These are phyloP conservation scores for Solanum peruvianum DNA, from an alignment of 257 asterid genomes.

Conservation along the genomic window DNA sequence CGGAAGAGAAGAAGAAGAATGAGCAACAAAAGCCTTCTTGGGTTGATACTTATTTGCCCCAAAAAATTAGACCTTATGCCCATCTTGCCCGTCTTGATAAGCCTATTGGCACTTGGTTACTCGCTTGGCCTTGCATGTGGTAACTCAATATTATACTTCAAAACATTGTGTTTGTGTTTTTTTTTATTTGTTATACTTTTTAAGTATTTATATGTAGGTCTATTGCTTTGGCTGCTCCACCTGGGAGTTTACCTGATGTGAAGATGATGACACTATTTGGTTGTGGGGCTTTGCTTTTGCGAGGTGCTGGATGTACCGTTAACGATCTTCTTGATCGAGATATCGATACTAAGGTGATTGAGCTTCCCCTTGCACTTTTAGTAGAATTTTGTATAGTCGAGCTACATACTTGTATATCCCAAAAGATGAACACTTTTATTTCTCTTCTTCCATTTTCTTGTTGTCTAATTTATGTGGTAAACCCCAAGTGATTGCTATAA, in stretches of 20 bases:
- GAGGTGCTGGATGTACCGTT: conserved; percentile 92
- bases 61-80: conserved; percentile 51
- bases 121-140: conserved; percentile 99
- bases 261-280: conserved; percentile 85
- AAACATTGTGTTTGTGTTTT: neutral
- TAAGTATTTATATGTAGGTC: conserved; percentile 45
- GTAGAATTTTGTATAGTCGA: neutral
- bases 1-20: conserved; percentile 10
- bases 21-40: conserved; percentile 26
- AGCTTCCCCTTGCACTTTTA: neutral
- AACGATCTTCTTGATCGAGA: conserved; percentile 90
- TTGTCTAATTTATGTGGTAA: neutral
- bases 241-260: conserved; percentile 76
- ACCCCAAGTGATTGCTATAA: neutral
- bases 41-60: conserved; percentile 72
- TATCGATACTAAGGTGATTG: conserved; percentile 64
- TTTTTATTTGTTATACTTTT: neutral
- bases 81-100: conserved; percentile 79
- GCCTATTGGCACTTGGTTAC: conserved; percentile 92
- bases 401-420: neutral
- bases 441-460: neutral
- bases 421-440: neutral
- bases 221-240: conserved; percentile 68
- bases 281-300: conserved; percentile 72
- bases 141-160: conserved; percentile 1